These are phyloP conservation scores for Eucalyptus marginata DNA, from an alignment of 345 rosid genomes.

Conservation along the genomic window DNA sequence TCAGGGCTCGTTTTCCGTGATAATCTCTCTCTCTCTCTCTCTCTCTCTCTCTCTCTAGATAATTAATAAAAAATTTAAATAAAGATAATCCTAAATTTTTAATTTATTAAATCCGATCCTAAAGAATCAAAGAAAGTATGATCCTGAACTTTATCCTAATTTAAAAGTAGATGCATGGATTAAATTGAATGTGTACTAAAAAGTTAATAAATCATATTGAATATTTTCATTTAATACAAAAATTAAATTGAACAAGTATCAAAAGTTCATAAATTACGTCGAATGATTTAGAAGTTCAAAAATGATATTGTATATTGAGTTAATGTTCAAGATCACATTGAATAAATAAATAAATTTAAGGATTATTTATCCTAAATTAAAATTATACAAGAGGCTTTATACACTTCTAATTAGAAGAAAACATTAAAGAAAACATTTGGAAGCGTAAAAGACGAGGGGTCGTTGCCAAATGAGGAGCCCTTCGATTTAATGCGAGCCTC, in stretches of 20 bases:
- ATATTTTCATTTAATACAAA: too few species aligned
- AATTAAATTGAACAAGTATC: accelerated
- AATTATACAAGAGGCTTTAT: too few species aligned
- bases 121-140: too few species aligned
- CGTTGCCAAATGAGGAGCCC: accelerated
- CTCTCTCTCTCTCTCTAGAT: neutral
- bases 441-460: neutral
- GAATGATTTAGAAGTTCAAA: too few species aligned
- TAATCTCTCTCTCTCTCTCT: neutral
- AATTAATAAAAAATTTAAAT: neutral
- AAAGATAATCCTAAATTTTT: neutral
- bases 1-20: neutral
- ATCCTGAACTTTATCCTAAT: too few species aligned
- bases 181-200: too few species aligned
- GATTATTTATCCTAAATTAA: too few species aligned
- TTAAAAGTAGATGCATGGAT: accelerated
- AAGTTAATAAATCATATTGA: too few species aligned
- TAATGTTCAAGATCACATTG: accelerated
- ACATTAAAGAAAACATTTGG: neutral
- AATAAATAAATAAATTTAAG: too few species aligned
- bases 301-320: too few species aligned
- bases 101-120: too few species aligned
- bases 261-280: accelerated
- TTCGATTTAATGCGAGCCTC: neutral
- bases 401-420: neutral